These are phyloP conservation scores for Austropuccinia psidii DNA, from an alignment of 1,284 basidiomycete species.

Conservation along the genomic window DNA sequence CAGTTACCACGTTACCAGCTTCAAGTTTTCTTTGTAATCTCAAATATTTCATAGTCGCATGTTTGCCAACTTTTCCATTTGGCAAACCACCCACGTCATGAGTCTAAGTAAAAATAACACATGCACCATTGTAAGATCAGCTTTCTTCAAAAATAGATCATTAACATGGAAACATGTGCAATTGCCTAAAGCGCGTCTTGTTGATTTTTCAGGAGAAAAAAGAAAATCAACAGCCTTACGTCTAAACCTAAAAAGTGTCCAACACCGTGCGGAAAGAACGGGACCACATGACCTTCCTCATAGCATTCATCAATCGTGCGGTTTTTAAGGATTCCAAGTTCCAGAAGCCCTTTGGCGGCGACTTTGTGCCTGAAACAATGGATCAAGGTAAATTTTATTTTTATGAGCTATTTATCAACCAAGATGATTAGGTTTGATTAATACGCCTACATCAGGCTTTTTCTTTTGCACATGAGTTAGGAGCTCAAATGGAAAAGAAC, in stretches of 20 bases:
- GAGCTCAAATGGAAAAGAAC: too few species aligned
- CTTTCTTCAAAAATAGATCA: neutral
- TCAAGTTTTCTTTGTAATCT: slow-evolving; percentile 19
- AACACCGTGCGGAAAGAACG: slow-evolving; percentile 26
- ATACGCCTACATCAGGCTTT: too few species aligned
- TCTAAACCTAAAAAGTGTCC: slow-evolving; percentile 25
- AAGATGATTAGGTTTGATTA: too few species aligned
- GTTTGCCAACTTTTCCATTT: slow-evolving; percentile 2
- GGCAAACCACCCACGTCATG: slow-evolving; percentile 24
- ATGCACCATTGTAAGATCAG: neutral
- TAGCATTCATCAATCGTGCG: slow-evolving; percentile 23
- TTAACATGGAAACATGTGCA: neutral
- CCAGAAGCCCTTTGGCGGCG: slow-evolving; percentile 13
- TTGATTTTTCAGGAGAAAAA: too few species aligned
- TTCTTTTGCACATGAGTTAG: too few species aligned
- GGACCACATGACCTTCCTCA: slow-evolving; percentile 15
- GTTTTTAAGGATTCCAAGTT: slow-evolving; percentile 14
- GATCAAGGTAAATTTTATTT: too few species aligned
- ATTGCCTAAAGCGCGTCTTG: too few species aligned
- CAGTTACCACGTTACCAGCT: slow-evolving; percentile 24
- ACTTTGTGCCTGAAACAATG: slow-evolving; percentile 16
- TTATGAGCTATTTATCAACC: too few species aligned
- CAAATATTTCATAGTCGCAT: slow-evolving; percentile 25
- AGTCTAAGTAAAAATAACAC: neutral
- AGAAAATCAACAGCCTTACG: neutral